Evolutionary conservation across 352 stramenopile genomes (phyloP).

Genomic region (Pythium rishiriense): DNA sequence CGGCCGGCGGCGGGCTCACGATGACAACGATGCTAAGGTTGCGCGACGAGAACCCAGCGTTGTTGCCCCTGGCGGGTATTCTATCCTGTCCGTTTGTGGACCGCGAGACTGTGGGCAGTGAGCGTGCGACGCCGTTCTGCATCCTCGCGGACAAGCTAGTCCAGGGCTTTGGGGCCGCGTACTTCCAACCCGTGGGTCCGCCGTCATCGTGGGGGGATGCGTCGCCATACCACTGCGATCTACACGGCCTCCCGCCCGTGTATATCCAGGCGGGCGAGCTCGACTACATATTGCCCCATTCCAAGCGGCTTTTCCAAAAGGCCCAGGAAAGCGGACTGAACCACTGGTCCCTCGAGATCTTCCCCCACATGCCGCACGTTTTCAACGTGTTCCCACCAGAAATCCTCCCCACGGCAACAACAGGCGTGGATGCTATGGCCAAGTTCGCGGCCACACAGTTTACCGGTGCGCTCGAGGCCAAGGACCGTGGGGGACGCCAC

Average conservation of each 20-base stretch:
- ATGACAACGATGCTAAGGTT: conserved; percentile 21
- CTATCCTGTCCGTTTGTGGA: conserved; percentile 41
- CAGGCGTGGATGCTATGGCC: conserved; percentile 15
- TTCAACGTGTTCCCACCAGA: conserved; percentile 12
- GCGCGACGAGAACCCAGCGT: conserved; percentile 3
- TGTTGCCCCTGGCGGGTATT: background rate
- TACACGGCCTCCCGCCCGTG: conserved; percentile 7
- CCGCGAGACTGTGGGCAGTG: conserved; percentile 16
- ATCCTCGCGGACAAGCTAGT: background rate
- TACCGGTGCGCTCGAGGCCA: background rate
- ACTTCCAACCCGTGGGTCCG: background rate
- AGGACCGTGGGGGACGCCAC: background rate
- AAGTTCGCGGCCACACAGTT: background rate
- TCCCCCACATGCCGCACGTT: conserved; percentile 20
- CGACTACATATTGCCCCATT: conserved; percentile 23
- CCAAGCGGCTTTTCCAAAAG: conserved; percentile 2
- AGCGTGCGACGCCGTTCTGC: conserved; percentile 7
- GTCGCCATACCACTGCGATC: conserved; percentile 15
- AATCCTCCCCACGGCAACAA: background rate
- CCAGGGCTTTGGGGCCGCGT: background rate
- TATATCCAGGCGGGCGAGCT: conserved; percentile 20
- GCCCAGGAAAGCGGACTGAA: conserved; percentile 3
- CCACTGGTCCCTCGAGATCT: conserved; percentile 19
- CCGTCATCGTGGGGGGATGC: conserved; percentile 10
- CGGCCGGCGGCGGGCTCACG: conserved; percentile 15